Evolutionary conservation across 2,329 filamentous ascomycete species (phyloP).

Genomic region (Coleophoma cylindrospora): DNA sequence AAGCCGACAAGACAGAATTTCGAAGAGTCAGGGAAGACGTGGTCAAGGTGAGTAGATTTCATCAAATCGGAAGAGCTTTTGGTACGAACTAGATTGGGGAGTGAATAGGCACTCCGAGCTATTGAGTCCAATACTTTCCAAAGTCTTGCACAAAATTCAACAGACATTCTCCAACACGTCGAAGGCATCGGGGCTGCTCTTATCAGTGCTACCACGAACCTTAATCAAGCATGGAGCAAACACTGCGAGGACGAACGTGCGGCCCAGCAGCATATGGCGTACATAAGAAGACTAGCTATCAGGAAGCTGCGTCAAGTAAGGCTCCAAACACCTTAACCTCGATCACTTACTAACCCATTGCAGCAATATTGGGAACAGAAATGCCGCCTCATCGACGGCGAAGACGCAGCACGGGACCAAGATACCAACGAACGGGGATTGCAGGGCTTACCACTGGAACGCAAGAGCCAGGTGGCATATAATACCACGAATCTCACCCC

Average conservation of each 20-base stretch:
- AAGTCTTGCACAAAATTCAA: background rate
- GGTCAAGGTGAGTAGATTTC: background rate
- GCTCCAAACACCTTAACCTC: too few relatives aligned
- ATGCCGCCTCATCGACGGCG: background rate
- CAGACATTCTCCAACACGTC: background rate
- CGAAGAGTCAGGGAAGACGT: background rate
- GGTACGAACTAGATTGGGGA: background rate
- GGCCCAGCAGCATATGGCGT: background rate
- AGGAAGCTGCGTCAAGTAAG: background rate
- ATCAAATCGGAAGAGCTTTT: background rate
- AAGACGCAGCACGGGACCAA: background rate
- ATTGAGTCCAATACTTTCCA: background rate
- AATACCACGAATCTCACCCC: too few relatives aligned
- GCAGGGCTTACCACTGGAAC: background rate
- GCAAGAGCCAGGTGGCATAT: background rate
- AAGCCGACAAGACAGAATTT: background rate
- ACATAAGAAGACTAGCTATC: background rate
- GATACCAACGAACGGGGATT: background rate
- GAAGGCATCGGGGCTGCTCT: background rate
- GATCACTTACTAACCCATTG: background rate
- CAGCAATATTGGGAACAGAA: background rate
- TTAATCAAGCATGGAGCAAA: background rate
- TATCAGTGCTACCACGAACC: background rate
- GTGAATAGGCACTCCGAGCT: background rate
- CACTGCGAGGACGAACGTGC: background rate